Conservation (phyloP, 768 basidiomycete species). For the Suillus paluster region DNA sequence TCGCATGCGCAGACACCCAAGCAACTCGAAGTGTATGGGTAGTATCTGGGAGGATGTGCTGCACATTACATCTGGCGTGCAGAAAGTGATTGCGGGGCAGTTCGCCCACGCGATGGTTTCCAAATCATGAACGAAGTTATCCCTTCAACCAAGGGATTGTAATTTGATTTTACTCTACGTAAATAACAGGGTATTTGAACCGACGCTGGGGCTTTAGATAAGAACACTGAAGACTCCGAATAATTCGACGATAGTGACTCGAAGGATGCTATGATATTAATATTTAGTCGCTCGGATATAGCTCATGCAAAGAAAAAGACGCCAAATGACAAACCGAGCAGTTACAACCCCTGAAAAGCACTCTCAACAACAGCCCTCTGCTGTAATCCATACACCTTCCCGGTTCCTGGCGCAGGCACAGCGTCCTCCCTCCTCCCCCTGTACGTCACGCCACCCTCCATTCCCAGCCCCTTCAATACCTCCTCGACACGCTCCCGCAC, state of each 20-base stretch:
- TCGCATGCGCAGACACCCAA: slow-evolving; percentile 22
- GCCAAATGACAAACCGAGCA: background rate
- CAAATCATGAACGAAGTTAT: too few relatives aligned
- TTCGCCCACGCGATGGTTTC: background rate
- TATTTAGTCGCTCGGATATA: too few relatives aligned
- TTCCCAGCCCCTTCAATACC: slow-evolving; percentile 50
- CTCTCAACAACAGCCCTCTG: slow-evolving; percentile 62
- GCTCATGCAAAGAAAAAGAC: too few relatives aligned
- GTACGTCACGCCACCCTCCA: slow-evolving; percentile 48
- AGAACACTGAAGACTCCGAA: too few relatives aligned
- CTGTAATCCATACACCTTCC: slow-evolving; percentile 67
- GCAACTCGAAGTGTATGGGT: slow-evolving; percentile 30
- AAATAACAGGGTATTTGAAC: too few relatives aligned
- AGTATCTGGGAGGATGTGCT: slow-evolving; percentile 41
- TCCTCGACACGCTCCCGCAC: slow-evolving; percentile 58
- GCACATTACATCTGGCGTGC: slow-evolving; percentile 37
- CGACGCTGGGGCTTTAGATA: too few relatives aligned
- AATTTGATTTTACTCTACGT: too few relatives aligned
- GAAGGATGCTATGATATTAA: too few relatives aligned
- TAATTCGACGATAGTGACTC: too few relatives aligned
- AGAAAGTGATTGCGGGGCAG: slow-evolving; percentile 31
- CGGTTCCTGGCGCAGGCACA: slow-evolving; percentile 78
- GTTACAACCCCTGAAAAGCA: slow-evolving; percentile 54
- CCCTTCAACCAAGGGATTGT: too few relatives aligned
- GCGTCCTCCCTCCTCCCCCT: slow-evolving; percentile 73